These are phyloP conservation scores for Leccinellum luteum DNA, from an alignment of 768 basidiomycete genomes.

Conservation along the genomic window DNA sequence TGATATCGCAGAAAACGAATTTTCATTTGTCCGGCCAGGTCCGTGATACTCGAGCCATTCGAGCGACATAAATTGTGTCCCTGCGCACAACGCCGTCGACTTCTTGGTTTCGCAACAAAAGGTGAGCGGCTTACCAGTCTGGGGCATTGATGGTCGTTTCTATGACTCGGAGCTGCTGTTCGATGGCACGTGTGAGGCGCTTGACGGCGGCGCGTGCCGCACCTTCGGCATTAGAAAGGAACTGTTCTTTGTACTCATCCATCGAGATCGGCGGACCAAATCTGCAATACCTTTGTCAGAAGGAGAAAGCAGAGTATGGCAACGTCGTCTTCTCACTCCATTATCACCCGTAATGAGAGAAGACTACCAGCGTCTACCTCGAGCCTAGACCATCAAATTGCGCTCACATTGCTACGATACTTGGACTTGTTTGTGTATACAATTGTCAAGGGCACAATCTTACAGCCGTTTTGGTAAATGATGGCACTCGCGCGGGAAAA, in stretches of 20 bases:
- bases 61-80: constrained; percentile 87
- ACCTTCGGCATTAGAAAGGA: constrained; percentile 66
- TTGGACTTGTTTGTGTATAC: constrained; percentile 96
- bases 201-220: constrained; percentile 81
- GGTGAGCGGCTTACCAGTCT: constrained; percentile 68
- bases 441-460: constrained; percentile 81
- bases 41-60: constrained; percentile 65
- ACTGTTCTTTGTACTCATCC: constrained; percentile 72
- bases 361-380: constrained; percentile 12
- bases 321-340: constrained; percentile 51
- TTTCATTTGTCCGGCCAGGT: too few species aligned
- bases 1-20: too few species aligned
- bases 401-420: constrained; percentile 83
- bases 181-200: constrained; percentile 73
- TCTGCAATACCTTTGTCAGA: constrained; percentile 40
- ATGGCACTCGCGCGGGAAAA: too few species aligned
- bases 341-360: constrained; percentile 51
- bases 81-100: constrained; percentile 40
- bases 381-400: constrained; percentile 25
- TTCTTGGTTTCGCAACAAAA: constrained; percentile 12
- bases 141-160: constrained; percentile 87
- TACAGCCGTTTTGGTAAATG: too few species aligned
- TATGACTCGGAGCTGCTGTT: constrained; percentile 63
- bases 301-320: constrained; percentile 2
- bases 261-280: constrained; percentile 81